Percentiles rank a stretch among this genome's conserved stretches.
These are phyloP conservation scores for Hypsizygus marmoreus DNA, from an alignment of 768 basidiomycete species.

Conservation along the genomic window DNA sequence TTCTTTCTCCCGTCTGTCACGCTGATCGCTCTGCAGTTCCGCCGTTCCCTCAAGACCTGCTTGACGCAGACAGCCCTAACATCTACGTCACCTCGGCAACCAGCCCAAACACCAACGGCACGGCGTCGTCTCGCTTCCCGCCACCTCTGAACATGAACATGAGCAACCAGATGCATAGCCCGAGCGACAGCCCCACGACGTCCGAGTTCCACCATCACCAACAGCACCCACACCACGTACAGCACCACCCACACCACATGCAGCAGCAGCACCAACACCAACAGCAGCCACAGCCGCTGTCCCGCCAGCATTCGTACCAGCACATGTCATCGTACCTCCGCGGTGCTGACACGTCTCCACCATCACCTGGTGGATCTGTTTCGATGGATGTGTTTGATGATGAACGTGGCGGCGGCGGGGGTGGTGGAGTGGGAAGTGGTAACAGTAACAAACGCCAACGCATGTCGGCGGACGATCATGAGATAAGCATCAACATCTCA, in stretches of 20 bases:
- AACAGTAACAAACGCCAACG: slow-evolving; percentile 54
- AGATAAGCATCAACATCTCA: slow-evolving; percentile 23
- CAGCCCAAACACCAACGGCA: slow-evolving; percentile 22
- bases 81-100: slow-evolving; percentile 75
- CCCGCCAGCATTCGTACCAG: slow-evolving; percentile 63
- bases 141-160: slow-evolving; percentile 47
- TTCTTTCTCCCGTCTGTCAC: slow-evolving; percentile 7
- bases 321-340: slow-evolving; percentile 43
- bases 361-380: slow-evolving; percentile 42
- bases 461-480: slow-evolving; percentile 39
- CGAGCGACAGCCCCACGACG: slow-evolving; percentile 31
- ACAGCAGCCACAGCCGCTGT: slow-evolving; percentile 46
- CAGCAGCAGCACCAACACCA: slow-evolving; percentile 35
- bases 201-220: slow-evolving; percentile 52
- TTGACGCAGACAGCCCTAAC: slow-evolving; percentile 64
- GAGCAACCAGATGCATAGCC: slow-evolving; percentile 43
- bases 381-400: slow-evolving; percentile 50
- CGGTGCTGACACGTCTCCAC: slow-evolving; percentile 38
- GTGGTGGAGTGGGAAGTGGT: too few relatives aligned
- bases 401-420: slow-evolving; percentile 30
- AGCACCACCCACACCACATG: slow-evolving; percentile 35
- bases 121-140: slow-evolving; percentile 32
- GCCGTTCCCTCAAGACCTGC: slow-evolving; percentile 51
- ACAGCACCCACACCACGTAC: slow-evolving; percentile 37
- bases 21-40: slow-evolving; percentile 33